A percentile compares a stretch with the other conserved stretches of the same genome.
Conservation (phyloP, 2,329 filamentous ascomycete species). For the Aspergillus pseudotamarii region DNA sequence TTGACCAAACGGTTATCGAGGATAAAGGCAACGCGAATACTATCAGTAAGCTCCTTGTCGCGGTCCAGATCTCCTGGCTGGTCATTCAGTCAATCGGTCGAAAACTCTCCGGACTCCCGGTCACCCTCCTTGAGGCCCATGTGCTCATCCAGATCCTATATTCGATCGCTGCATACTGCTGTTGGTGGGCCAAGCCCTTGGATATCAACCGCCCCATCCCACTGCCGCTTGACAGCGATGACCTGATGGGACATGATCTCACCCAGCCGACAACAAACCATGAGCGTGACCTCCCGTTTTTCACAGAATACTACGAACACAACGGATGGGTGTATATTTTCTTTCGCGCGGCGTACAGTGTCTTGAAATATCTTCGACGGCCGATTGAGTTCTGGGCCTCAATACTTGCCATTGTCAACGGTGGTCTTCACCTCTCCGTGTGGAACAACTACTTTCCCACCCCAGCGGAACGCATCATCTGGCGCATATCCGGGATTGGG, state of each 20-base stretch:
- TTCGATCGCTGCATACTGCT: neutral
- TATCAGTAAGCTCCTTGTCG: neutral
- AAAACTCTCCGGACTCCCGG: neutral
- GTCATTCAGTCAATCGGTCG: neutral
- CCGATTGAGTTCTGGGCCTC: neutral
- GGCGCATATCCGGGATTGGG: neutral
- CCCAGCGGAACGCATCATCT: neutral
- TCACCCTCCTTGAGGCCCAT: slow-evolving; percentile 6
- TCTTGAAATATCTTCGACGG: neutral
- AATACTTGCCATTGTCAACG: neutral
- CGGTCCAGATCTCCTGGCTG: slow-evolving; percentile 2
- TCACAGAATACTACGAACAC: neutral
- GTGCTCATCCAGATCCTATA: slow-evolving; percentile 5
- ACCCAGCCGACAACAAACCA: neutral
- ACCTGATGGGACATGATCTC: neutral
- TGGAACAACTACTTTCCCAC: slow-evolving; percentile 8
- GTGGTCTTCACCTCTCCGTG: neutral
- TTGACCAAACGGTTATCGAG: neutral
- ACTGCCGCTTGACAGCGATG: neutral
- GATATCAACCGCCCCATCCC: neutral
- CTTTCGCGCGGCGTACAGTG: neutral
- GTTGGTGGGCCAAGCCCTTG: slow-evolving; percentile 9
- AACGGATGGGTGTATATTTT: neutral
- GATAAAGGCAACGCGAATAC: slow-evolving; percentile 7
- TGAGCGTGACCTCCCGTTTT: neutral